Base-by-base conservation (phyloP, 306 rosid species). In the Sindora glabra region DNA sequence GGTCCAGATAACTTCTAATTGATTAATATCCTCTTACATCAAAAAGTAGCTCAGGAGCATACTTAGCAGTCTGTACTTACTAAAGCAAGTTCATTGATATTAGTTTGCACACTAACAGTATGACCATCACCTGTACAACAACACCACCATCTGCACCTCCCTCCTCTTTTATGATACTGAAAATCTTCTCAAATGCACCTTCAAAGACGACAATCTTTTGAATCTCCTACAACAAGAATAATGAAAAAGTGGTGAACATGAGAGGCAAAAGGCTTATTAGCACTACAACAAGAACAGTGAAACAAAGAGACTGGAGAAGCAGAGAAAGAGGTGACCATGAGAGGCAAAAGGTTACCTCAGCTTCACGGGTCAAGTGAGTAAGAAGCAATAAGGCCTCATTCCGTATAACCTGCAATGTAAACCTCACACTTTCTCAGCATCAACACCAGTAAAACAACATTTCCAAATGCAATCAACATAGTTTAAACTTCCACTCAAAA, bases 91-190 rank as follows among this genome's bases (percentile, higher is more conserved):
- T 27, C 33, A 25, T 21, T 41, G 48, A 68, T 55, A 55, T n/a
- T n/a, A n/a, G n/a, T n/a, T n/a, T n/a, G 56, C n/a, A n/a, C n/a
- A n/a, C n/a, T n/a, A n/a, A 65, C 13, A 18, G 46, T 66, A 29
- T 47, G 39, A 44, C 49, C n/a, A n/a, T 73, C 68, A 87, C 97
- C 97, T 90, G 97, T 65, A 90, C 97, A 65, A 90, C 97, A 41
- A 87, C 97, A 54, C 97, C 97, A 54, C 97, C 97, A 50, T 90
- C 97, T 16, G 97, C 84, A 65, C 80, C 85, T 69, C 97, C 97
- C 75, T 90, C 97, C 77, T 90, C 97, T 67, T 59, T 82, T 30
- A 87, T 82, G 69, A 87, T 90, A 72, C 96, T 87, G 83, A 90
- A 90, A 48, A 90, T 81, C 80, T 87, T 90, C 65, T 90, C 97